These are phyloP conservation scores for Neofusicoccum sp. DNA, from an alignment of 2,329 filamentous ascomycete genomes.

Conservation along the genomic window DNA sequence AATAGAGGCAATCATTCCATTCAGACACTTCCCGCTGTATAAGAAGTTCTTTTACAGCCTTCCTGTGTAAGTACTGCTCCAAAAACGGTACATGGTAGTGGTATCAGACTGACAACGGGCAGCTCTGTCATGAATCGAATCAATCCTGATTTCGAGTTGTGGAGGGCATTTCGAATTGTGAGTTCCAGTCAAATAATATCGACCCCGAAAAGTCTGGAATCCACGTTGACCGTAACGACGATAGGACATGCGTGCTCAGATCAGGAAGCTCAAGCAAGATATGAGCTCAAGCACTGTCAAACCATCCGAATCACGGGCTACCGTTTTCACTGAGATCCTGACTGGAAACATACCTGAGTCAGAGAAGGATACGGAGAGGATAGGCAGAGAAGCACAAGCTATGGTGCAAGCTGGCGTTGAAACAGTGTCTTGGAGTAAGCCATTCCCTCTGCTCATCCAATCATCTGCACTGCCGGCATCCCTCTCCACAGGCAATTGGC, in stretches of 20 bases:
- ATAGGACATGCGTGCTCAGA: neutral
- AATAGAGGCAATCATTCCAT: neutral
- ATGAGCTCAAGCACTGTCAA: neutral
- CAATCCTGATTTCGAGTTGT: slow-evolving; percentile 3
- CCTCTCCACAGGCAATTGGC: neutral
- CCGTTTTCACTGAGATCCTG: slow-evolving; percentile 14
- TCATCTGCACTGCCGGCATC: neutral
- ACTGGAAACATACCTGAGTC: slow-evolving; percentile 14
- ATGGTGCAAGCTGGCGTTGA: slow-evolving; percentile 37
- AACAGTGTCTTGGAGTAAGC: slow-evolving; percentile 26
- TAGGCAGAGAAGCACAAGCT: slow-evolving; percentile 36
- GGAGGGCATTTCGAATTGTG: neutral
- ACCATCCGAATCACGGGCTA: neutral
- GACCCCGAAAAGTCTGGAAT: no score
- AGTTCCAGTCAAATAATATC: neutral
- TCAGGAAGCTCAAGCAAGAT: slow-evolving; percentile 5
- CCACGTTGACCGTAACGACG: neutral
- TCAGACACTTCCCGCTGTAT: slow-evolving; percentile 10
- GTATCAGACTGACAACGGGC: neutral
- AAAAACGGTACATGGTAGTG: no score
- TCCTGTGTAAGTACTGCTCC: neutral
- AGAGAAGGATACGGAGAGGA: slow-evolving; percentile 39
- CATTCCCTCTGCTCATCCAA: neutral
- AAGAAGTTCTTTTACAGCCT: neutral
- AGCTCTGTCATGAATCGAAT: slow-evolving; percentile 9